Conservation (phyloP, 352 stramenopile species). For the Globisporangium acanthophoron region DNA sequence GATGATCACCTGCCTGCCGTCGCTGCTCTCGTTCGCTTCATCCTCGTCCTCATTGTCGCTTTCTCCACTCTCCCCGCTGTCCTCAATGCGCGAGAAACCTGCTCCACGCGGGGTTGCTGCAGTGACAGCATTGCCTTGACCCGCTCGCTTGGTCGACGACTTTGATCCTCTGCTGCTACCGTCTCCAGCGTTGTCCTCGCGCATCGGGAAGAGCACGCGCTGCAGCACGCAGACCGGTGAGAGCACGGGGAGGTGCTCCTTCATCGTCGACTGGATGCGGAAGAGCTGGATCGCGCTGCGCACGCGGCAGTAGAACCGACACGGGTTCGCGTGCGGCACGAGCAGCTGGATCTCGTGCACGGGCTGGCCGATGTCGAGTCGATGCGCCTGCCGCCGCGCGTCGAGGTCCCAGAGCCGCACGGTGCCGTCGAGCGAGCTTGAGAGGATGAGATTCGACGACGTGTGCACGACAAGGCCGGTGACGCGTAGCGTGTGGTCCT, state of each 20-base stretch:
- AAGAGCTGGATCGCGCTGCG: slow-evolving; percentile 52
- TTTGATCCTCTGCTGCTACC: neutral
- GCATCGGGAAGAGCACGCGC: slow-evolving; percentile 30
- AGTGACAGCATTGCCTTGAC: too few species aligned
- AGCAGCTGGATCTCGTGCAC: slow-evolving; percentile 44
- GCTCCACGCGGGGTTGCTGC: too few species aligned
- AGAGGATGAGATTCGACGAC: slow-evolving; percentile 51
- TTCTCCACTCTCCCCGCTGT: slow-evolving; percentile 6
- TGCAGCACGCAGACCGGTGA: slow-evolving; percentile 53
- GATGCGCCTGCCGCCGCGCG: slow-evolving; percentile 50
- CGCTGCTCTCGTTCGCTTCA: slow-evolving; percentile 1
- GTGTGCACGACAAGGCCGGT: slow-evolving; percentile 48
- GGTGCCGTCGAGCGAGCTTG: slow-evolving; percentile 62
- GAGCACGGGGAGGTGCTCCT: slow-evolving; percentile 55
- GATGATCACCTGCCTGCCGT: slow-evolving; percentile 39
- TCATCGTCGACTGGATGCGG: slow-evolving; percentile 60
- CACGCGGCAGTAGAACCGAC: slow-evolving; percentile 56
- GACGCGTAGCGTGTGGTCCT: slow-evolving; percentile 57
- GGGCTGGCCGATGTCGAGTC: slow-evolving; percentile 41
- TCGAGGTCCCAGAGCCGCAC: slow-evolving; percentile 70
- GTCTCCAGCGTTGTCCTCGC: neutral
- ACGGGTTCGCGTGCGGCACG: slow-evolving; percentile 24
- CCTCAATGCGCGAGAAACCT: too few species aligned
- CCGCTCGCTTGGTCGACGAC: too few species aligned
- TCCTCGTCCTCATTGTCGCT: slow-evolving; percentile 16